phyloP scores from a whole-genome alignment of 345 rosid species.

The Pistacia vera region DNA sequence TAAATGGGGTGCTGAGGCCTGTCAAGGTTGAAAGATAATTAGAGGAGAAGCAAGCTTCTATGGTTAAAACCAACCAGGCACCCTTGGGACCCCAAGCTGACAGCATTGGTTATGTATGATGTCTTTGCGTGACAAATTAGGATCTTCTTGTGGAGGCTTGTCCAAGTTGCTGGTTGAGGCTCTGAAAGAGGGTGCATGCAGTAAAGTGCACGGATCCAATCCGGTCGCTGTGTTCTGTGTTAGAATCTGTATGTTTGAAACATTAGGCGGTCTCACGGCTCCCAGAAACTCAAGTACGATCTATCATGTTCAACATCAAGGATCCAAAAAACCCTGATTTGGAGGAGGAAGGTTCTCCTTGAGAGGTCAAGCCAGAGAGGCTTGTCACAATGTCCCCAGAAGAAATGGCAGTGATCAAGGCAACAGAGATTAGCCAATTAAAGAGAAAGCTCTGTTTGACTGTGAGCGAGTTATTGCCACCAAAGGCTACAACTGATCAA shows the following conservation, averaged over 20 bases:
- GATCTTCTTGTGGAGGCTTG: conserved; percentile 80
- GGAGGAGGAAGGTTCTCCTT: conserved; percentile 84
- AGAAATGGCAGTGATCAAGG: conserved; percentile 93
- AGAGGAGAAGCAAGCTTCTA: conserved; percentile 44
- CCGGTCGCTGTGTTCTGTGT: conserved; percentile 86
- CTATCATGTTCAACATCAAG: conserved; percentile 91
- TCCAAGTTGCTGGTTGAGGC: conserved; percentile 72
- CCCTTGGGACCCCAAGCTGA: conserved; percentile 60
- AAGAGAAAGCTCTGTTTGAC: conserved; percentile 77
- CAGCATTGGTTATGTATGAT: conserved; percentile 64
- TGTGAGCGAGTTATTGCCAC: conserved; percentile 65
- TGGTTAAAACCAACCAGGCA: conserved; percentile 44
- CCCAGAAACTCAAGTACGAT: conserved; percentile 87
- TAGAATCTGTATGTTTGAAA: conserved; percentile 88
- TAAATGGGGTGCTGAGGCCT: conserved; percentile 27
- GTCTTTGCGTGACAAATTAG: conserved; percentile 82
- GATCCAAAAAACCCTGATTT: conserved; percentile 89
- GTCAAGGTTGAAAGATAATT: conserved; percentile 40
- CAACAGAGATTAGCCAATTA: conserved; percentile 73
- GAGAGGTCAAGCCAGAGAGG: conserved; percentile 76
- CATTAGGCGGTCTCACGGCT: conserved; percentile 80
- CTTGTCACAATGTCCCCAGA: conserved; percentile 72
- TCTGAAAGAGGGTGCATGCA: conserved; percentile 45
- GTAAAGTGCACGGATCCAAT: conserved; percentile 78
- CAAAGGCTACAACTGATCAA: conserved; percentile 89